phyloP scores from a whole-genome alignment of 352 stramenopile species.

The Globisporangium rhizosaccharum region DNA sequence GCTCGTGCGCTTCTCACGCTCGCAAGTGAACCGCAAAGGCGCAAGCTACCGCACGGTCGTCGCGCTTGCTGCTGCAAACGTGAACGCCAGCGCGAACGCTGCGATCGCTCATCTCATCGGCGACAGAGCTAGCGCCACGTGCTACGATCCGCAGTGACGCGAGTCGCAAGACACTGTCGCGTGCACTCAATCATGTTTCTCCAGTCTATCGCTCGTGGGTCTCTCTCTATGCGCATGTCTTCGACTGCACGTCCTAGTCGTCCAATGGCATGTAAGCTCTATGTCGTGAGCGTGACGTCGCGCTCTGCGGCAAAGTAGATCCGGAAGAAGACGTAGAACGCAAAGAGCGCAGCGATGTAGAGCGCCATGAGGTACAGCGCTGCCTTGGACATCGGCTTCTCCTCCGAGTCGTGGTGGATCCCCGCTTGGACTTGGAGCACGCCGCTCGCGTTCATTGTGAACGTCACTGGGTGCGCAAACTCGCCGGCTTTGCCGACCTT shows the following conservation, averaged over 20 bases:
- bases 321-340: conserved; percentile 62
- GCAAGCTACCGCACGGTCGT: neutral
- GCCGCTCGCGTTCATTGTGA: conserved; percentile 83
- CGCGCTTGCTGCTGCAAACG: neutral
- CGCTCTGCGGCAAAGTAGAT: conserved; percentile 58
- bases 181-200: conserved; percentile 2
- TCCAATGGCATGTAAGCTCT: neutral
- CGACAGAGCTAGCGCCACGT: neutral
- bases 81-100: neutral
- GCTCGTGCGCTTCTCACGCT: neutral
- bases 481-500: conserved; percentile 70
- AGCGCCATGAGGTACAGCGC: conserved; percentile 29
- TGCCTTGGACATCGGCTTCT: conserved; percentile 64
- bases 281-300: conserved; percentile 26
- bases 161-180: neutral
- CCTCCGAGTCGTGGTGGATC: conserved; percentile 73
- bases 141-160: neutral
- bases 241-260: conserved; percentile 6
- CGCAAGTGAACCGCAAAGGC: neutral
- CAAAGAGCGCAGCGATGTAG: conserved; percentile 43
- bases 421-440: conserved; percentile 80
- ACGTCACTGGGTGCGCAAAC: conserved; percentile 77
- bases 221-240: neutral
- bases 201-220: neutral
- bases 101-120: neutral